phyloP scores from a whole-genome alignment of 2,329 filamentous ascomycete genomes.

The Fusarium xylarioides region DNA sequence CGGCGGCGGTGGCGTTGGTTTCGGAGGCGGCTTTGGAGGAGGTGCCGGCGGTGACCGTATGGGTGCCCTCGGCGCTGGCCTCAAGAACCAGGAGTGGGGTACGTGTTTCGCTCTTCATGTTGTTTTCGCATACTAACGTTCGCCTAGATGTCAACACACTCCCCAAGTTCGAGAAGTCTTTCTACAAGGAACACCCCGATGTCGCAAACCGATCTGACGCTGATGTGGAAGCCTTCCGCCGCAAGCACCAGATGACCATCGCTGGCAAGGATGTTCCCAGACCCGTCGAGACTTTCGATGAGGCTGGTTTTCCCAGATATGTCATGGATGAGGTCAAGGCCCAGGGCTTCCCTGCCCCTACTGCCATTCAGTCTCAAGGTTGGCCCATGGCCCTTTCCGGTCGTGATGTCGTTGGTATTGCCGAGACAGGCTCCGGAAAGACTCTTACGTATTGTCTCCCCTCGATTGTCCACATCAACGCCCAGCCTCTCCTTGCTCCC shows the following conservation, averaged over 20 bases:
- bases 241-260: slow-evolving; percentile 84
- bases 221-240: slow-evolving; percentile 90
- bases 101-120: slow-evolving; percentile 54
- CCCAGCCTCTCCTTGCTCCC: slow-evolving; percentile 92
- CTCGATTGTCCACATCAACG: slow-evolving; percentile 99
- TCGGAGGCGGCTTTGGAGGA: slow-evolving; percentile 51
- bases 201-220: slow-evolving; percentile 77
- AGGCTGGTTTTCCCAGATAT: slow-evolving; percentile 95
- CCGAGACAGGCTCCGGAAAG: slow-evolving; percentile 99
- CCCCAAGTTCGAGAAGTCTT: slow-evolving; percentile 98
- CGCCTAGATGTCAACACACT: slow-evolving; percentile 74
- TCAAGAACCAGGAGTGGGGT: slow-evolving; percentile 93
- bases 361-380: slow-evolving; percentile 96
- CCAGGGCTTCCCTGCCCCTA: slow-evolving; percentile 92
- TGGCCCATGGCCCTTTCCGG: slow-evolving; percentile 99
- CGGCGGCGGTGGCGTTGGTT: slow-evolving; percentile 49
- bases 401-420: slow-evolving; percentile 98
- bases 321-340: slow-evolving; percentile 99
- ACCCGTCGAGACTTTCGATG: slow-evolving; percentile 96
- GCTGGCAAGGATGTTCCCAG: slow-evolving; percentile 84
- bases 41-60: slow-evolving; percentile 90
- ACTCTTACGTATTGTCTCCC: slow-evolving; percentile 98
- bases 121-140: slow-evolving; percentile 42
- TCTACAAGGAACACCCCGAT: slow-evolving; percentile 94
- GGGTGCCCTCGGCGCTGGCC: slow-evolving; percentile 85